These are phyloP conservation scores for Moesziomyces sp. DNA, from an alignment of 1,284 basidiomycete species.

Conservation along the genomic window DNA sequence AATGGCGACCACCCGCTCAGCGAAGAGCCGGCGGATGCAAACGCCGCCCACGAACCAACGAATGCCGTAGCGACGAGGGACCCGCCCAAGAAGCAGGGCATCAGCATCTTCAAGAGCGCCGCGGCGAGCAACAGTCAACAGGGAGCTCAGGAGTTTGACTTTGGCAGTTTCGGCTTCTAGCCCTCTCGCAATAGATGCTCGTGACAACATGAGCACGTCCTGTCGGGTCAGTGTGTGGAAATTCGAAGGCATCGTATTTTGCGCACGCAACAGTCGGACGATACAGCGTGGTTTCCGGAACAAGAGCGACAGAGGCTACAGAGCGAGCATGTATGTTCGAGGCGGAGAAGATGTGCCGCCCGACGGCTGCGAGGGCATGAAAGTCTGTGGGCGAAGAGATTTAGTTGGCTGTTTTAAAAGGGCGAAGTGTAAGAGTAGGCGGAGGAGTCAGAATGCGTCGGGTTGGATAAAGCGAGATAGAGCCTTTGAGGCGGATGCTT, in stretches of 20 bases:
- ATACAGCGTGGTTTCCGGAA: no score
- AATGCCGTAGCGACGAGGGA: neutral
- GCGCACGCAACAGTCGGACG: no score
- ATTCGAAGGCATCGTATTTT: no score
- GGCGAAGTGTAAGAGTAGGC: no score
- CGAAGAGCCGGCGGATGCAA: slow-evolving; percentile 9
- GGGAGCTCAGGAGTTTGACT: slow-evolving; percentile 57
- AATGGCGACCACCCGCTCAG: neutral
- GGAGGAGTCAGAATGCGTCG: no score
- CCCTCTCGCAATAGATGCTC: slow-evolving; percentile 6
- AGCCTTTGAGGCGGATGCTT: slow-evolving; percentile 9
- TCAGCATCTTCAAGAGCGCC: slow-evolving; percentile 49
- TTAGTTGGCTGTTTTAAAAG: neutral
- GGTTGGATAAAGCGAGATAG: no score
- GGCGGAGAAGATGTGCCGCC: no score
- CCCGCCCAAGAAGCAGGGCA: slow-evolving; percentile 39
- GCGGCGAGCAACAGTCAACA: slow-evolving; percentile 49
- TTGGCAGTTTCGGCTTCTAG: slow-evolving; percentile 57
- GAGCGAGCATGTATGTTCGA: no score
- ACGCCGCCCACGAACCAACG: neutral
- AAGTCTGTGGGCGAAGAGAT: neutral
- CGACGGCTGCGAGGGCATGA: no score
- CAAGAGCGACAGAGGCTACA: no score
- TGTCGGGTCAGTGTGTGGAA: no score
- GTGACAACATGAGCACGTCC: no score